Base-by-base conservation (phyloP, 805 yeast genomes). In the Starmerella sirachaensis region DNA sequence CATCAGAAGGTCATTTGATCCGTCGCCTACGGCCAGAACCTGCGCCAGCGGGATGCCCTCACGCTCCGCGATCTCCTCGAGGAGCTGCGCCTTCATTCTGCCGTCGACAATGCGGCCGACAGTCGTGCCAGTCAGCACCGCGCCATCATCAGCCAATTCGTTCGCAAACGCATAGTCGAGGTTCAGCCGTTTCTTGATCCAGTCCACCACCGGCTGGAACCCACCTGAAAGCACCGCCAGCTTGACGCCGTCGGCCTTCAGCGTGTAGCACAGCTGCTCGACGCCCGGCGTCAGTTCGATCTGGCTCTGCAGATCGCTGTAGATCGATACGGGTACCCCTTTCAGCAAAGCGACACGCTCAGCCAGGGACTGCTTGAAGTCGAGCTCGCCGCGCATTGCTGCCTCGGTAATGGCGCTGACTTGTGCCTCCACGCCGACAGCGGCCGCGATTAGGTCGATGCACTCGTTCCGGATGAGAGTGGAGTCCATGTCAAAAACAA, bases 351-450 rank as follows among this genome's bases (percentile, higher is more conserved):
- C 59, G 7, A 84, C 96, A 40, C 99, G 70, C 55, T 73, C 73
- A 1, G 65, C 65, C 33, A 91, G 63, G 0, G 94, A 82, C 48
- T 80, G 82, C 45, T 72, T 74, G 65, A 91, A 91, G 56, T 91
- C 97, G 14, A 91, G 64, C 55, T 88, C 94, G 19, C 96, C 96
- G 51, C 88, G 86, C 99, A 91, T 91, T 16, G 98, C 97, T 18
- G 83, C 68, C 27, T 79, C 83, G 2, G 99, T 91, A 50, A 91
- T 86, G 21, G 69, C 79, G 5, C 88, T 80, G 6, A 91, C 98
- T 56, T 83, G 66, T 5, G 69, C 74, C 54, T 91, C 95, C 23
- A 91, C 93, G 48, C 72, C 69, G n/a, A 95, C 97, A 51, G 82
- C 78, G 0, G 84, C 84, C 2, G 98, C 98, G 48, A 91, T 88